A percentile compares a stretch with the other conserved stretches of the same genome.
Conservation (phyloP, 2,329 filamentous ascomycete species). For the Apiospora pterosperma region DNA sequence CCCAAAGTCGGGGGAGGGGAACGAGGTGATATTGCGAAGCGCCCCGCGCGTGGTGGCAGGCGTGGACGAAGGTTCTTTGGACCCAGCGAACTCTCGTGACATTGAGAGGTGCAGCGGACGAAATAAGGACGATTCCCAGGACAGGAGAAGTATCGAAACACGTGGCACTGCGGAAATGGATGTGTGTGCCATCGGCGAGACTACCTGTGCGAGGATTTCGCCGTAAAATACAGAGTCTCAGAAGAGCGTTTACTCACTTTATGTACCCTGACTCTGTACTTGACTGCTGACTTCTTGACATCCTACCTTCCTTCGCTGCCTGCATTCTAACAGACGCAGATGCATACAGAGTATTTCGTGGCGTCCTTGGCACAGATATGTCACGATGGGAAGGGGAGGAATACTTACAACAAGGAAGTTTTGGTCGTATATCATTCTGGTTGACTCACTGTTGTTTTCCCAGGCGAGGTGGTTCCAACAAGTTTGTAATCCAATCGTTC, state of each 20-base stretch:
- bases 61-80: background rate
- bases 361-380: background rate
- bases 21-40: background rate
- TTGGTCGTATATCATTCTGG: background rate
- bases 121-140: background rate
- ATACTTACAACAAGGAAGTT: background rate
- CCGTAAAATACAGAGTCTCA: background rate
- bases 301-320: background rate
- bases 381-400: background rate
- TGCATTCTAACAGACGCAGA: background rate
- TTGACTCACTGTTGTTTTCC: background rate
- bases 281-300: background rate
- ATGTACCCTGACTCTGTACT: background rate
- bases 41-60: background rate
- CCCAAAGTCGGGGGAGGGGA: background rate
- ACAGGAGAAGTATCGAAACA: background rate
- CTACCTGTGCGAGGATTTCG: background rate
- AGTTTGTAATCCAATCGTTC: background rate
- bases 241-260: background rate
- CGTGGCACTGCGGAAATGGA: background rate
- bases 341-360: background rate
- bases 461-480: background rate
- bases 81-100: background rate
- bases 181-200: background rate
- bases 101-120: background rate